Conservation (phyloP, 441 rosid genomes). For the Cnidoscolus chayamansa region DNA sequence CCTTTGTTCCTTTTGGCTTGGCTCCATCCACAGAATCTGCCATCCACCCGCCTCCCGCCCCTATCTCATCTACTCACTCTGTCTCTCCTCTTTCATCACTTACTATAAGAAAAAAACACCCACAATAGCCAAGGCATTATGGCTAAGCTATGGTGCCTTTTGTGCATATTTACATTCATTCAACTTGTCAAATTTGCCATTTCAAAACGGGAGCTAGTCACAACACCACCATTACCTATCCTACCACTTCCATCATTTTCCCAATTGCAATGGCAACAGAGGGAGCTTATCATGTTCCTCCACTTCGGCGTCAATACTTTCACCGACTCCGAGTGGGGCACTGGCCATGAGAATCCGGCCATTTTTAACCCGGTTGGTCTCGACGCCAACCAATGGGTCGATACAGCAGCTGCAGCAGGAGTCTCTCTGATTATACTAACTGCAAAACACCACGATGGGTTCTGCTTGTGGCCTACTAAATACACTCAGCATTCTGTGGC, state of each 20-base stretch:
- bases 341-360: slow-evolving; percentile 53
- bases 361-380: slow-evolving; percentile 52
- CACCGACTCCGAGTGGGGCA: slow-evolving; percentile 73
- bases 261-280: slow-evolving; percentile 70
- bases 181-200: slow-evolving; percentile 1
- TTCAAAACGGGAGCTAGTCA: slow-evolving; percentile 28
- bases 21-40: slow-evolving; percentile 8
- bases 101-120: neutral
- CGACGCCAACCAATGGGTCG: slow-evolving; percentile 55
- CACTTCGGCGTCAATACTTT: slow-evolving; percentile 80
- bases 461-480: slow-evolving; percentile 68
- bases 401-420: slow-evolving; percentile 49
- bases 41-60: neutral
- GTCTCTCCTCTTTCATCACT: too few species aligned
- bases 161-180: slow-evolving; percentile 15
- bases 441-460: slow-evolving; percentile 80
- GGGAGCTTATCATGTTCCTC: slow-evolving; percentile 70
- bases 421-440: slow-evolving; percentile 56
- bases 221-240: slow-evolving; percentile 64
- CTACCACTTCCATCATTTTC: slow-evolving; percentile 61
- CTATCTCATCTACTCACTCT: neutral
- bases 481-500: slow-evolving; percentile 62
- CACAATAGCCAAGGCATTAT: neutral
- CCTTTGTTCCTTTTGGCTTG: slow-evolving; percentile 1
- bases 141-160: slow-evolving; percentile 13